Percentiles rank a stretch among this genome's conserved stretches.
phyloP scores from a whole-genome alignment of 345 rosid genomes.

The Camelina neglecta region DNA sequence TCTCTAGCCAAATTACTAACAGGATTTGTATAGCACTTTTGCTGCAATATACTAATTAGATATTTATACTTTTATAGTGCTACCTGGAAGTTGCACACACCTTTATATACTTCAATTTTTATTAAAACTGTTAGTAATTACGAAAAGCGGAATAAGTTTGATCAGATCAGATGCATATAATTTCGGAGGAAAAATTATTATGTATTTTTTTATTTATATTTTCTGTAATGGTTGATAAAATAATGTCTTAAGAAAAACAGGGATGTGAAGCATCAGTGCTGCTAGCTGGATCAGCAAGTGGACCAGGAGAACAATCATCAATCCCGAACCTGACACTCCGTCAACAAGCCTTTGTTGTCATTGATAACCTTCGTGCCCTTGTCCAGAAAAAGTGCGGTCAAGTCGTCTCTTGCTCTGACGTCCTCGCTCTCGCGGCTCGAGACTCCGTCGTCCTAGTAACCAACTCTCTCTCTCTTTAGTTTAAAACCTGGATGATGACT shows the following conservation, averaged over 20 bases:
- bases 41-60: not conserved
- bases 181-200: not conserved
- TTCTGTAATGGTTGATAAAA: not conserved
- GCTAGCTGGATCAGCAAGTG: slow-evolving; percentile 78
- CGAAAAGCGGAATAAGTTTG: not conserved
- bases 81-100: slow-evolving; percentile 1
- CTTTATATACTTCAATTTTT: not conserved
- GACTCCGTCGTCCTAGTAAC: slow-evolving; percentile 53
- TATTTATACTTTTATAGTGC: not conserved
- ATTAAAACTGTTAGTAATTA: too few species aligned
- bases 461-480: not conserved
- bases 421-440: slow-evolving; percentile 58
- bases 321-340: slow-evolving; percentile 59
- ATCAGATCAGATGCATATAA: not conserved
- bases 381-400: slow-evolving; percentile 52
- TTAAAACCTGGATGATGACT: not conserved
- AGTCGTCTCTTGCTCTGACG: slow-evolving; percentile 59
- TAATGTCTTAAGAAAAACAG: slow-evolving; percentile 41
- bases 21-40: not conserved
- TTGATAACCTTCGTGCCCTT: slow-evolving; percentile 49
- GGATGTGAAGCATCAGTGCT: slow-evolving; percentile 90
- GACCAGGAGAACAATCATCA: slow-evolving; percentile 82
- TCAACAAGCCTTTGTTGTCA: slow-evolving; percentile 48
- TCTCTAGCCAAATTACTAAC: not conserved
- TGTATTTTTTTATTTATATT: not conserved